Base-by-base conservation (phyloP, 2,329 filamentous ascomycete genomes). In the Bimuria novae-zelandiae region DNA sequence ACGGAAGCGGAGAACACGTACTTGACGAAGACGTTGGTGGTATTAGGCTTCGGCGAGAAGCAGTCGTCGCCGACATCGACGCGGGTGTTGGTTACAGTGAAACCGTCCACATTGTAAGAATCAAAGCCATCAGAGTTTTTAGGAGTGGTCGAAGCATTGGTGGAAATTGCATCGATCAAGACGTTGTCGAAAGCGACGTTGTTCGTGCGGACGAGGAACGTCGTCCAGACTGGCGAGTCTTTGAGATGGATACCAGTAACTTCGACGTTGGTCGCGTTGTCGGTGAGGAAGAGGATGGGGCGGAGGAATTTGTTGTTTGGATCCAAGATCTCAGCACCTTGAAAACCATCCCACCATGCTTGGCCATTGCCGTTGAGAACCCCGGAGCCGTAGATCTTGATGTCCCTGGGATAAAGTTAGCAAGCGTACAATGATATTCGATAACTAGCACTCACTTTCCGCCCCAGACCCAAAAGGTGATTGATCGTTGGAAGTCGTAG, bases 121-220 rank as follows among this genome's bases (percentile, higher is more conserved):
- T 87, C 84, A 67, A 85, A 85, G 36, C 84, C 84, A 56, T 87
- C 84, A 0, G 82, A 85, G 66, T 87, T 86, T 63, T 84, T 83
- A 4, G 84, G 81, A 1, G 79, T 71, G 1, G 74, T 69, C 56
- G 76, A 73, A 40, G 63, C 70, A 51, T 79, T 80, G 14, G 72
- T 79, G n/a, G 81, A 84, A 16, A 76, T 72, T 0, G 82, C 80
- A 11, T 83, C 82, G 46, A 83, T 81, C 19, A 79, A 76, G 6
- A 85, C 76, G 51, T 84, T 75, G 33, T 80, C 78, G 51, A 82
- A 83, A 2, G 77, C 75, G 44, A 85, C 71, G 54, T 83, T 80
- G 64, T 83, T 76, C 59, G 78, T 84, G 27, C 79, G 79, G 12
- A 86, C 82, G 30, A 86, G 74, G 59, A 86, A 86, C 63, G 84